phyloP scores from a whole-genome alignment of 306 rosid species.

The Delonix regia region DNA sequence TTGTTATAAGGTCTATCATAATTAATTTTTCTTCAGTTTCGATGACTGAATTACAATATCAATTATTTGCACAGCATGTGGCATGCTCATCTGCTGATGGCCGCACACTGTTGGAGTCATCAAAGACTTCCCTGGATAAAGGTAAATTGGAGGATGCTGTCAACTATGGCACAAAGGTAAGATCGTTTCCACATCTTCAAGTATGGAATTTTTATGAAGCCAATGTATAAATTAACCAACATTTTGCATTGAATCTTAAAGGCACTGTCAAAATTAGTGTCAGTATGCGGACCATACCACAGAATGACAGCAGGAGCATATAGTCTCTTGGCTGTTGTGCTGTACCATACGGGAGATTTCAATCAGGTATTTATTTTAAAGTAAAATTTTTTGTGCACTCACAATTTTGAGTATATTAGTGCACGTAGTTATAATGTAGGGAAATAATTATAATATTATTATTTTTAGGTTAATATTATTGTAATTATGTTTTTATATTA shows the following conservation, averaged over 20 bases:
- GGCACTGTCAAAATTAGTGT: constrained; percentile 91
- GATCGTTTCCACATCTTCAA: constrained; percentile 23
- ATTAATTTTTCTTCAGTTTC: constrained; percentile 20
- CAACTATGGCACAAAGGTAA: constrained; percentile 93
- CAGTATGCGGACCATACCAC: constrained; percentile 95
- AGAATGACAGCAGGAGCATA: constrained; percentile 99
- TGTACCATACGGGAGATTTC: constrained; percentile 97
- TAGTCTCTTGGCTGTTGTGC: constrained; percentile 95
- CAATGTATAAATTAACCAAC: constrained; percentile 29
- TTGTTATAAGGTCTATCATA: background rate
- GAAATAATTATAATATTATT: no score
- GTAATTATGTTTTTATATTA: no score
- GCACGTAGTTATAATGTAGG: no score
- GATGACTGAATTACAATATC: constrained; percentile 30
- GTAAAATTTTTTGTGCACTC: no score
- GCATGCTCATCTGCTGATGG: constrained; percentile 99
- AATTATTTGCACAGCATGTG: constrained; percentile 68
- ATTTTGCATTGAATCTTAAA: constrained; percentile 49
- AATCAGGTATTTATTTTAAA: constrained; percentile 97
- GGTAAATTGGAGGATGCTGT: constrained; percentile 99
- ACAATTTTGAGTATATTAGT: no score
- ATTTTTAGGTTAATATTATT: no score
- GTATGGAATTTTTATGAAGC: constrained; percentile 8
- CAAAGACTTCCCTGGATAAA: constrained; percentile 94
- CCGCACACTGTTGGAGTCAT: constrained; percentile 91